Evolutionary conservation across 108 stramenopile genomes (phyloP).

Genomic region (Epithemia pelagica): DNA sequence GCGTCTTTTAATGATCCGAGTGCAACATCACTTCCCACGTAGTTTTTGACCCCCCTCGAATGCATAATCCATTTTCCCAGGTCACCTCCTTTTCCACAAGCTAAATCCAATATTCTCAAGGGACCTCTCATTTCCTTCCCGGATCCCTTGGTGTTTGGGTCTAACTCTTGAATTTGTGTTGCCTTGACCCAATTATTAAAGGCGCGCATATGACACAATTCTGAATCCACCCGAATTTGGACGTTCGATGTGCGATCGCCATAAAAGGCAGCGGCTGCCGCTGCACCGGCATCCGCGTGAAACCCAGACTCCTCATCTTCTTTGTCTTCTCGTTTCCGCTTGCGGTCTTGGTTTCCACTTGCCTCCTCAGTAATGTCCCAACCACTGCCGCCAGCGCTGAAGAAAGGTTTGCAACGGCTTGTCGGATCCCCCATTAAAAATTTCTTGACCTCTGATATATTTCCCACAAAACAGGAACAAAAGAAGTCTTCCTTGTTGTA

Average conservation of each 20-base stretch:
- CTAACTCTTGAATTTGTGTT: slow-evolving; percentile 80
- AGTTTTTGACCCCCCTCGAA: slow-evolving; percentile 63
- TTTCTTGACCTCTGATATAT: slow-evolving; percentile 17
- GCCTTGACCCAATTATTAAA: slow-evolving; percentile 99
- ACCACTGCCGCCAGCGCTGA: slow-evolving; percentile 17
- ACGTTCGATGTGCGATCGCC: slow-evolving; percentile 49
- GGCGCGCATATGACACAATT: slow-evolving; percentile 88
- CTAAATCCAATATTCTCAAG: slow-evolving; percentile 88
- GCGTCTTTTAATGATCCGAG: slow-evolving; percentile 89
- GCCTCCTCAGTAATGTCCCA: not conserved
- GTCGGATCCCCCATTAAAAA: slow-evolving; percentile 19
- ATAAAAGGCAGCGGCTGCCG: slow-evolving; percentile 81
- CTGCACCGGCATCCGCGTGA: slow-evolving; percentile 69
- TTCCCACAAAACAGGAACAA: slow-evolving; percentile 20
- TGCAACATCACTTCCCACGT: slow-evolving; percentile 97
- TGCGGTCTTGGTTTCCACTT: slow-evolving; percentile 9
- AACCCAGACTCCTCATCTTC: slow-evolving; percentile 28
- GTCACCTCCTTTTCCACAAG: slow-evolving; percentile 99
- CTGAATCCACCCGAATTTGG: slow-evolving; percentile 75
- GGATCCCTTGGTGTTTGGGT: slow-evolving; percentile 22
- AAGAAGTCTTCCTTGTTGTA: slow-evolving; percentile 34
- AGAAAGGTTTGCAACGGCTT: slow-evolving; percentile 4
- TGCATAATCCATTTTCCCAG: slow-evolving; percentile 86
- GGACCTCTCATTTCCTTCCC: slow-evolving; percentile 32
- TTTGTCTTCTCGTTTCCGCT: slow-evolving; percentile 3